A percentile compares a stretch with the other conserved stretches of the same genome.
Conservation (phyloP, 495 filamentous ascomycete genomes). For the Cenococcum geophilum region DNA sequence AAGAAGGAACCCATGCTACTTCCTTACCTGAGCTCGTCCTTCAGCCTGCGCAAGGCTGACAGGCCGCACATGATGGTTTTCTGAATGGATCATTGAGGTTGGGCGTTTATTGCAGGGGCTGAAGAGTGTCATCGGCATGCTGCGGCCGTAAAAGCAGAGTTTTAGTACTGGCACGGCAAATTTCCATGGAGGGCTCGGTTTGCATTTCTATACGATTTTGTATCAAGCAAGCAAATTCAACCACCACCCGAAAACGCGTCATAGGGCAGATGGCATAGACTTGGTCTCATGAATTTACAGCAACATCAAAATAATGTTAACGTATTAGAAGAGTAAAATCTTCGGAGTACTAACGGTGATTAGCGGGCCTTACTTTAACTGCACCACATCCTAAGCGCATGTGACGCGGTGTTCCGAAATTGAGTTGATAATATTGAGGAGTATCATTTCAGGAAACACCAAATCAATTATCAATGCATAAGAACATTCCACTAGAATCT, state of each 20-base stretch:
- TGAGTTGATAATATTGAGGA: too few relatives aligned
- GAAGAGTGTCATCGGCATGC: constrained; percentile 27
- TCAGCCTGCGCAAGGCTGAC: constrained; percentile 2
- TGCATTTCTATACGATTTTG: constrained; percentile 27
- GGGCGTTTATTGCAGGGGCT: constrained; percentile 30
- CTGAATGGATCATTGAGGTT: constrained; percentile 3
- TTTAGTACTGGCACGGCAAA: constrained; percentile 19
- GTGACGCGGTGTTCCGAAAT: too few relatives aligned
- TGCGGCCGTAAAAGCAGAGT: constrained; percentile 30
- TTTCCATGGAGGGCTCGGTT: constrained; percentile 27
- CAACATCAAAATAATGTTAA: neutral
- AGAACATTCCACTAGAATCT: too few relatives aligned
- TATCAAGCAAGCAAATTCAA: constrained; percentile 27
- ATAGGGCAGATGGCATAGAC: constrained; percentile 5
- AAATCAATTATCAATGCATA: too few relatives aligned
- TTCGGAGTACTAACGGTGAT: neutral
- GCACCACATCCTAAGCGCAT: too few relatives aligned
- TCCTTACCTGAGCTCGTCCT: constrained; percentile 84
- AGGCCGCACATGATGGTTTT: constrained; percentile 5
- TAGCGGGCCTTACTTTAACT: too few relatives aligned
- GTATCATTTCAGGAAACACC: too few relatives aligned
- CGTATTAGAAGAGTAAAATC: neutral
- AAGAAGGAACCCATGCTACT: constrained; percentile 90
- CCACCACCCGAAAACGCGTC: constrained; percentile 26
- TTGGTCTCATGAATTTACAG: constrained; percentile 14